Conservation (phyloP, 2,329 filamentous ascomycete species). For the Ophiostoma ips region DNA sequence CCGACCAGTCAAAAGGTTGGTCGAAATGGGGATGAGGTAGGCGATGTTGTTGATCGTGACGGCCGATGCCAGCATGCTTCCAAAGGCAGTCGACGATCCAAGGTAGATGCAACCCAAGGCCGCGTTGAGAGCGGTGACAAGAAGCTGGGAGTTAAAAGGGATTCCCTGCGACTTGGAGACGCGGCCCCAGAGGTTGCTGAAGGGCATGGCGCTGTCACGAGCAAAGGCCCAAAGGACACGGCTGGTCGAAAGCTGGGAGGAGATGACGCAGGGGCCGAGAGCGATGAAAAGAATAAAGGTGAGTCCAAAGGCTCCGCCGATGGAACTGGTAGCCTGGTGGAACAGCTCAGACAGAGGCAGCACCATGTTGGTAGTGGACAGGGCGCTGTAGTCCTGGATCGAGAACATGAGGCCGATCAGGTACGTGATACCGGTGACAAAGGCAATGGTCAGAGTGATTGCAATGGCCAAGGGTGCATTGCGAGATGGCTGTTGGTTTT, state of each 20-base stretch:
- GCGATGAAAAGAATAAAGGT: not conserved
- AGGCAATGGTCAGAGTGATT: not conserved
- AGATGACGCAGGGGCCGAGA: not conserved
- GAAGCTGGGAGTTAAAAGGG: not conserved
- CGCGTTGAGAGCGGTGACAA: not conserved
- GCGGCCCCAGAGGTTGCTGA: not conserved
- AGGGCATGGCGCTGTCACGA: not conserved
- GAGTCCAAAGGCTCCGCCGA: not conserved
- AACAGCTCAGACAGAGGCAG: not conserved
- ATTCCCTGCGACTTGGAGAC: not conserved
- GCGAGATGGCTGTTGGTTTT: not conserved
- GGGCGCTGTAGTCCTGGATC: not conserved
- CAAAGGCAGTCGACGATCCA: not conserved
- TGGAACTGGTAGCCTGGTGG: not conserved
- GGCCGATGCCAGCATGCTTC: not conserved
- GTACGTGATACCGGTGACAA: not conserved
- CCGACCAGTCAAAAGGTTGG: not conserved
- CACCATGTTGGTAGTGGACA: not conserved
- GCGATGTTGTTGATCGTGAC: not conserved
- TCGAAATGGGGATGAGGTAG: not conserved
- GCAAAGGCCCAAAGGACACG: conserved; percentile 1
- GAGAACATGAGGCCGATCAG: not conserved
- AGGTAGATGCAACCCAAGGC: not conserved
- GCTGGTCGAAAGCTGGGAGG: not conserved
- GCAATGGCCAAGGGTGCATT: not conserved